Evolutionary conservation across 1,139 yeast genomes (phyloP), one percentile per base, ranked within the genome.

Genomic region (Debaryomycetaceae sp.): DNA sequence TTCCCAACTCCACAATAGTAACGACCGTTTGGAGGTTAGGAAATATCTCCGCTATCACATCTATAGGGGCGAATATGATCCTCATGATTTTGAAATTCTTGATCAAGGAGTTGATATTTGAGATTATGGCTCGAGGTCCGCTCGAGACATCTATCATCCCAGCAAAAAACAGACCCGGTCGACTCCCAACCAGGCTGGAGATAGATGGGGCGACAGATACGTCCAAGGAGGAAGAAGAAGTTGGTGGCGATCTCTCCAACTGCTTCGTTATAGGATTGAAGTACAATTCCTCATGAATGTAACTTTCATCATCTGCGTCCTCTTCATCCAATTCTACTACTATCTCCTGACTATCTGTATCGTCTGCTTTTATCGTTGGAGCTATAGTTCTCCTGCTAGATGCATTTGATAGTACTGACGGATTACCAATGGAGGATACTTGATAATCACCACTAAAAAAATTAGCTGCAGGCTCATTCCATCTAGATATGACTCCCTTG

Each of bases 11-110:
- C 8, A 67, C 46, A 43, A 74, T 44, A 11, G 72, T 66, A 24
- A 73, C 76, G 7, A 69, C 44, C 0, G 76, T 69, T 50, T 73
- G 78, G 22, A 69, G 52, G 37, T 56, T 54, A 1, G 79, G 79
- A 42, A 73, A 70, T 27, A 60, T 51, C 41, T 68, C 69, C 0
- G 65, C 73, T 24, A 74, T 60, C 7, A 66, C 63, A 48, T 73
- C 79, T 39, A 73, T 70, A 13, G 78, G 77, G 7, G 76, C 67
- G 57, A 71, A 72, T 6, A 72, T 51, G 6, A 70, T 58, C 46
- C 59, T 60, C 73, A 73, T 68, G 37, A 72, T 45, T 49, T 63
- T 65, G 35, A 73, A 62, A 41, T 60, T 61, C 51, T 72, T 73
- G 41, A 73, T 65, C 42, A 71, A 53, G 20, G 56, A 41, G 47